A percentile compares a stretch with the other conserved stretches of the same genome.
These are phyloP conservation scores for Penicillium canescens DNA, from an alignment of 495 filamentous ascomycete species.

Conservation along the genomic window DNA sequence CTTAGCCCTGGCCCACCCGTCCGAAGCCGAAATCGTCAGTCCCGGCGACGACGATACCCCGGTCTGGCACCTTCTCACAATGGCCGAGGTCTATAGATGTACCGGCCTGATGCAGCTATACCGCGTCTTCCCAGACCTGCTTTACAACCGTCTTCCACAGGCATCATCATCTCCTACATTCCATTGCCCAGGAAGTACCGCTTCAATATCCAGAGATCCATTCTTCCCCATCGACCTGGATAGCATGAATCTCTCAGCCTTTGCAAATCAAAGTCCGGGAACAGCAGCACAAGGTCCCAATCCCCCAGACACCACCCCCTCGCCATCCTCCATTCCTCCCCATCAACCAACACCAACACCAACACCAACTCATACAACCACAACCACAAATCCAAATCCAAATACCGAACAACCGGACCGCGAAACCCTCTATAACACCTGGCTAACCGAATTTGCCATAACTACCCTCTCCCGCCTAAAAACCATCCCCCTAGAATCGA, in stretches of 20 bases:
- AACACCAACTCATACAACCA: neutral
- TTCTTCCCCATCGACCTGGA: constrained; percentile 34
- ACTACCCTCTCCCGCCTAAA: constrained; percentile 53
- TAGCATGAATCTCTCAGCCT: constrained; percentile 22
- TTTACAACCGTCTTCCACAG: constrained; percentile 40
- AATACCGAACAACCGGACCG: no score
- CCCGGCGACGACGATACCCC: constrained; percentile 57
- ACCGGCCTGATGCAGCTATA: constrained; percentile 56
- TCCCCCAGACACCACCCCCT: neutral
- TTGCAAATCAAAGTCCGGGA: constrained; percentile 9
- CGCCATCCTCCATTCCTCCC: constrained; percentile 2
- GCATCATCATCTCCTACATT: constrained; percentile 10
- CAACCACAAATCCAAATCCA: neutral
- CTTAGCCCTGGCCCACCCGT: constrained; percentile 47
- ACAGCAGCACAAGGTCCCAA: constrained; percentile 3
- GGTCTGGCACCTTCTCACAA: constrained; percentile 56
- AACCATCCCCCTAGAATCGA: constrained; percentile 52
- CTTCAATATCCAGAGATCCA: constrained; percentile 16
- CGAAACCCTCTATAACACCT: constrained; percentile 36
- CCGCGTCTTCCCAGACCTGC: constrained; percentile 54
- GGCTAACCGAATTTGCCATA: constrained; percentile 54
- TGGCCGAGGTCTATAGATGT: constrained; percentile 58
- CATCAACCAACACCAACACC: neutral
- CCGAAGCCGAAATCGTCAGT: constrained; percentile 50
- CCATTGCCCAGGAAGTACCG: constrained; percentile 5